Evolutionary conservation across 1,139 yeast genomes (phyloP).

Genomic region (Arxiozyma slooffiae): DNA sequence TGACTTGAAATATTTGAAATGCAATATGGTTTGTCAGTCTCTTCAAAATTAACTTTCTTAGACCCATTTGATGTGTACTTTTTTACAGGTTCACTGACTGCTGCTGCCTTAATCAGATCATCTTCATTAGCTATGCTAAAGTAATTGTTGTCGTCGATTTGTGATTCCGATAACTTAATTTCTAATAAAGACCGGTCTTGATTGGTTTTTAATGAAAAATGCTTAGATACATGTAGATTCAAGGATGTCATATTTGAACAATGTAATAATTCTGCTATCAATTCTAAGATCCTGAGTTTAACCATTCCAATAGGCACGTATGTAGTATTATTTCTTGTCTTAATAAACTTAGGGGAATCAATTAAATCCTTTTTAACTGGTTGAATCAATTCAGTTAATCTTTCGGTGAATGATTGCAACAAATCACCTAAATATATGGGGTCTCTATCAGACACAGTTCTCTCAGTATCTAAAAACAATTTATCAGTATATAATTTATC

Average conservation of each 20-base stretch:
- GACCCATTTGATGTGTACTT: too few species aligned
- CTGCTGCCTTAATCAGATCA: neutral
- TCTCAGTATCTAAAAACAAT: conserved; percentile 33
- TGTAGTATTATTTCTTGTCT: neutral
- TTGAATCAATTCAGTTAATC: conserved; percentile 38
- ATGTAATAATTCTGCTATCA: conserved; percentile 87
- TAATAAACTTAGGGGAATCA: neutral
- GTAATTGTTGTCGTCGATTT: neutral
- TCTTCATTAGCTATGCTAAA: neutral
- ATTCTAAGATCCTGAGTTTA: conserved; percentile 85
- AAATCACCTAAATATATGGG: conserved; percentile 42
- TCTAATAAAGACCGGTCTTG: conserved; percentile 39
- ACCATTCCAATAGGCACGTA: conserved; percentile 75
- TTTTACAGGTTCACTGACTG: neutral
- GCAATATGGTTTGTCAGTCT: neutral
- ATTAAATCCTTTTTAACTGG: conserved; percentile 12
- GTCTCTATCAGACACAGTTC: conserved; percentile 89
- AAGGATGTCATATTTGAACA: conserved; percentile 93
- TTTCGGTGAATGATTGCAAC: conserved; percentile 28
- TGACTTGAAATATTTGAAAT: neutral
- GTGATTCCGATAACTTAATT: neutral
- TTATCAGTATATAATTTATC: conserved; percentile 55
- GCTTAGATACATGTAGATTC: conserved; percentile 79
- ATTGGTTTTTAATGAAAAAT: conserved; percentile 68
- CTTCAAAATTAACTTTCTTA: neutral